Base-by-base conservation (phyloP, 768 basidiomycete species). In the Fomitopsis serialis region DNA sequence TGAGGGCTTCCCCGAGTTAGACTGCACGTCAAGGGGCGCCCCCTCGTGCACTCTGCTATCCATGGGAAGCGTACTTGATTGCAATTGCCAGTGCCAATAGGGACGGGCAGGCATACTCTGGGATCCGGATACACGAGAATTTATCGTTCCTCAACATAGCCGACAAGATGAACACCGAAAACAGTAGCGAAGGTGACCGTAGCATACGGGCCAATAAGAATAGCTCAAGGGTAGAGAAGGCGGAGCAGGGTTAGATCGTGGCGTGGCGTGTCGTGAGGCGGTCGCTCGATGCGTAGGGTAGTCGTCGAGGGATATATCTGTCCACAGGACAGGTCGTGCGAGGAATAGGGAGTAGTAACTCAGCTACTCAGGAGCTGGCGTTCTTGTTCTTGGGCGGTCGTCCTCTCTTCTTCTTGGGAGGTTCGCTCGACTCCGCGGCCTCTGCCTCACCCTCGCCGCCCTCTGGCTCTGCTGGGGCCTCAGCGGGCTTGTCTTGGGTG, bases 321-420 rank as follows among this genome's bases (percentile, higher is more conserved):
- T 22, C 24, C 10, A 23, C 10, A 21, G 23, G 44, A 21, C 24
- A 45, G 23, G 44, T 22, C 24, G 21, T 25, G 40, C 17, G 17
- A 42, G 21, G 24, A 19, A 21, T 10, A 19, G 34, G 29, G 6
- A 48, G 27, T 32, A 19, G 23, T 21, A 7, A 21, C 29, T 48
- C 27, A 27, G 34, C 43, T 35, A 32, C 22, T 53, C 45, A 53
- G 44, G 44, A 45, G 17, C 22, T 35, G 61, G 64, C 63, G 58
- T 65, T 80, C 76, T 87, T 87, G 58, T 65, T 80, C 76, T 87
- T 87, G 66, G 80, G 83, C 44, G 85, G 84, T 59, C 84, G 77
- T 29, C 84, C 85, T 59, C 85, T 76, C 72, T 85, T 85, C 70
- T 74, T 74, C 59, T 68, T 68, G 15, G 61, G 59, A 25, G 54